Base-by-base conservation (phyloP, 2,329 filamentous ascomycete species). In the Fusarium neocosmosporiellum region DNA sequence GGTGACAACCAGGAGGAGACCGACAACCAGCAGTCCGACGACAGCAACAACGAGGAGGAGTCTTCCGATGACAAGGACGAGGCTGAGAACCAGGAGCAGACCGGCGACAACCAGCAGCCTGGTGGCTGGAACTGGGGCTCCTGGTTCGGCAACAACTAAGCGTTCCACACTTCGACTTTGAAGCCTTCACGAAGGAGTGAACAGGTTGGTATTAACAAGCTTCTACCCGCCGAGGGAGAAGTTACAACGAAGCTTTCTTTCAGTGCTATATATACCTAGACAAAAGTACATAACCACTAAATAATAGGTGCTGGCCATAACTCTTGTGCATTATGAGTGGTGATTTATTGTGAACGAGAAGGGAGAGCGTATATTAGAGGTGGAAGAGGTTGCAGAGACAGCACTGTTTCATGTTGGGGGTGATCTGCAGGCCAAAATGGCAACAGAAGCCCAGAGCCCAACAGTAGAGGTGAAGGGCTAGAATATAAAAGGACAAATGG, bases 1-100 rank as follows among this genome's bases (percentile, higher is more conserved):
- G 48, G 13, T 10, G 62, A 62, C 7, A 36, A 73, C 4, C 18
- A 65, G 20, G 55, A 68, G 24, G 60, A 67, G 9, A 59, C 59
- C 11, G 36, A 69, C 14, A 27, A 48, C 4, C 39, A 62, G 3
- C 14, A 62, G 34, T 55, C 58, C 13, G 20, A 62, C 2, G 59
- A 63, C n/a, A 22, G 59, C 43, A 43, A 37, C n/a, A 41, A 63
- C 16, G 34, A 61, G 43, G 55, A 55, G 13, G 31, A 50, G 9
- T 46, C 39, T 46, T 57, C 31, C 7, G 54, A 60, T n/a, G 39
- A 63, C 6, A 22, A 64, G 18, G 59, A 67, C 7, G 60, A 67
- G n/a, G 43, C 67, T 9, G 7, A 60, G 7, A 50, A 50, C 46
- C 46, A 50, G 46, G 60, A 67, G 36, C 36, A 63, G n/a, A 34